Conservation (phyloP, 495 filamentous ascomycete species). For the Aspergillus sclerotioniger region DNA sequence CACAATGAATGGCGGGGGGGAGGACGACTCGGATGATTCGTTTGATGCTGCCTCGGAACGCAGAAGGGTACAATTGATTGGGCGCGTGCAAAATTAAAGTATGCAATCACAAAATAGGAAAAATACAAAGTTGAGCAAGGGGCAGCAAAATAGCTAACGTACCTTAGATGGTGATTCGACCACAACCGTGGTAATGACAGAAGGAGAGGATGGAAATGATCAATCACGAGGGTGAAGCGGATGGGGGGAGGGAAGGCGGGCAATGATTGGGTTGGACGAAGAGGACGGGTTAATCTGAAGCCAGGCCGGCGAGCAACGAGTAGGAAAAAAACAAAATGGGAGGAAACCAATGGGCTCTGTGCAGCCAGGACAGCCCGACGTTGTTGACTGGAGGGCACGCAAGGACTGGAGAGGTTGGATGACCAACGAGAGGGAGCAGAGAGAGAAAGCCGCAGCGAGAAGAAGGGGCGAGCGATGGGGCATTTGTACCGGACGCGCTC, state of each 20-base stretch:
- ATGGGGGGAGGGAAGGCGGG: constrained; percentile 20
- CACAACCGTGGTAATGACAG: constrained; percentile 23
- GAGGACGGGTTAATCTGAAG: constrained; percentile 22
- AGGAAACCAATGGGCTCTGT: constrained; percentile 28
- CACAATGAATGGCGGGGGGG: constrained; percentile 11
- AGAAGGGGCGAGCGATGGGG: constrained; percentile 47
- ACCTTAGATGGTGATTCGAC: constrained; percentile 29
- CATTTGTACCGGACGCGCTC: constrained; percentile 43
- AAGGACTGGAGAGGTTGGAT: constrained; percentile 35
- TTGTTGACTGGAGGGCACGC: constrained; percentile 27
- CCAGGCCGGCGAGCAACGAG: constrained; percentile 16
- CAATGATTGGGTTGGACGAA: constrained; percentile 25
- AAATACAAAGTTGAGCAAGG: constrained; percentile 15
- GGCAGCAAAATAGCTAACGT: constrained; percentile 15
- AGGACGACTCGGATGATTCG: constrained; percentile 15
- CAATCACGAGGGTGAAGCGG: constrained; percentile 25
- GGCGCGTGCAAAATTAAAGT: constrained; percentile 17
- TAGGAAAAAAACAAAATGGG: constrained; percentile 26
- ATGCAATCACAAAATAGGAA: constrained; percentile 20
- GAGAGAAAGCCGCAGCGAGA: constrained; percentile 36
- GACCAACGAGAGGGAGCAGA: constrained; percentile 51
- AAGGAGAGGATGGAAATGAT: constrained; percentile 16
- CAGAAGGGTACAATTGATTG: constrained; percentile 11
- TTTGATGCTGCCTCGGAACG: constrained; percentile 13
- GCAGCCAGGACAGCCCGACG: constrained; percentile 24